Evolutionary conservation across 2,329 filamentous ascomycete genomes (phyloP).

Genomic region (Colletotrichum theobromicola): DNA sequence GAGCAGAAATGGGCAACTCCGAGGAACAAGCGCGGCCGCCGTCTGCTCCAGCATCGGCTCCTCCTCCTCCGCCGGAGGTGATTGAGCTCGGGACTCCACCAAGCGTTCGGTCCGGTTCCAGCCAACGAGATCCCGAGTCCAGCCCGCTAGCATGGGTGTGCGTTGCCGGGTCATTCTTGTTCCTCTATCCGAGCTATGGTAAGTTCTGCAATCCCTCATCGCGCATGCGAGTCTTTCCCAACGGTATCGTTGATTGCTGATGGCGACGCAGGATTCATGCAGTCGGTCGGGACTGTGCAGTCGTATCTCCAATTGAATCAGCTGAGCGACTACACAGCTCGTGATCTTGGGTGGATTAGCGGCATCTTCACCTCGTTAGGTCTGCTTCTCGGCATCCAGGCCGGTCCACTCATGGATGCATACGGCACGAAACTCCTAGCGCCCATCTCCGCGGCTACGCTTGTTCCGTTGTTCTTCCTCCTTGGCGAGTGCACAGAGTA

Average conservation of each 20-base stretch:
- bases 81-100: not conserved
- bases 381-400: conserved; percentile 49
- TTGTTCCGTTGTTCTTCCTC: conserved; percentile 46
- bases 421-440: conserved; percentile 48
- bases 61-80: not conserved
- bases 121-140: conserved; percentile 3
- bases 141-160: conserved; percentile 19
- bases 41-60: not conserved
- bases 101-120: not conserved
- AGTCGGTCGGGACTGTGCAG: conserved; percentile 52
- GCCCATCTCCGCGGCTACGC: conserved; percentile 38
- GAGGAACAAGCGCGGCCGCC: not conserved
- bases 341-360: conserved; percentile 55
- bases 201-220: not conserved
- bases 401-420: conserved; percentile 53
- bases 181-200: conserved; percentile 20
- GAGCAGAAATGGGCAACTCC: not conserved
- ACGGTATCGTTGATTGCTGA: not conserved
- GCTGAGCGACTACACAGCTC: conserved; percentile 42
- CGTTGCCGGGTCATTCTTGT: conserved; percentile 14
- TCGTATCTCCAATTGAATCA: conserved; percentile 51
- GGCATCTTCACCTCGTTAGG: conserved; percentile 50
- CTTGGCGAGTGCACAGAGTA: conserved; percentile 51
- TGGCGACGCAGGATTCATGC: conserved; percentile 45
- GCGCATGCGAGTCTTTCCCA: not conserved